These are phyloP conservation scores for Zymoseptoria crescenta DNA, from an alignment of 2,329 filamentous ascomycete species.

Conservation along the genomic window DNA sequence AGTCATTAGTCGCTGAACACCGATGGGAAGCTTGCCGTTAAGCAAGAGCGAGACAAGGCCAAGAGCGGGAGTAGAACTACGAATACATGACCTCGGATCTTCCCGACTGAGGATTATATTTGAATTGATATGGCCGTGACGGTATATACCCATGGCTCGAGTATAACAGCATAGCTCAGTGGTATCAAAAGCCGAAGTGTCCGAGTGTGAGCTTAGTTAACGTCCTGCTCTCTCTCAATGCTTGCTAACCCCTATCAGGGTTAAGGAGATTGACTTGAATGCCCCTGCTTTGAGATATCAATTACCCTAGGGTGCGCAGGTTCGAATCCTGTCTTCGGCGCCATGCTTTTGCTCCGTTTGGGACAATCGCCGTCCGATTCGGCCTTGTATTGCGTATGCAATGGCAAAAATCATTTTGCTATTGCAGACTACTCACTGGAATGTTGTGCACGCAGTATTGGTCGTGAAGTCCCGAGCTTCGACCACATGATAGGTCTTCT, in stretches of 20 bases:
- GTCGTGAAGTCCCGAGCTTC: neutral
- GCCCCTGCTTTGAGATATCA: slow-evolving; percentile 15
- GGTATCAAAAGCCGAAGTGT: neutral
- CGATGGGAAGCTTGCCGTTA: too few species aligned
- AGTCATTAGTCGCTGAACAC: too few species aligned
- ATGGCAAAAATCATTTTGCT: neutral
- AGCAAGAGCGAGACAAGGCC: too few species aligned
- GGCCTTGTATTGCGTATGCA: neutral
- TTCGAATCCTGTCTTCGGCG: slow-evolving; percentile 23
- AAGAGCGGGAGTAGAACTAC: too few species aligned
- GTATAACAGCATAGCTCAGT: too few species aligned
- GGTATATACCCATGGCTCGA: too few species aligned
- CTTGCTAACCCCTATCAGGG: too few species aligned
- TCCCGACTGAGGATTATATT: too few species aligned
- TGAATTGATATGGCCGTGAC: too few species aligned
- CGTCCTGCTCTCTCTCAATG: too few species aligned
- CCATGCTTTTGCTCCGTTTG: neutral
- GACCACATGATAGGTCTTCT: neutral
- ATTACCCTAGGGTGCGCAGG: slow-evolving; percentile 22
- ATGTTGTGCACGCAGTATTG: neutral
- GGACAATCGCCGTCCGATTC: neutral
- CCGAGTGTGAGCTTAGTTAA: too few species aligned
- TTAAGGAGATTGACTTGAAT: slow-evolving; percentile 23
- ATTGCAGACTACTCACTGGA: neutral
- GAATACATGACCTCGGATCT: too few species aligned